Conservation (phyloP, 2,329 filamentous ascomycete species). For the Colletotrichum salicis region DNA sequence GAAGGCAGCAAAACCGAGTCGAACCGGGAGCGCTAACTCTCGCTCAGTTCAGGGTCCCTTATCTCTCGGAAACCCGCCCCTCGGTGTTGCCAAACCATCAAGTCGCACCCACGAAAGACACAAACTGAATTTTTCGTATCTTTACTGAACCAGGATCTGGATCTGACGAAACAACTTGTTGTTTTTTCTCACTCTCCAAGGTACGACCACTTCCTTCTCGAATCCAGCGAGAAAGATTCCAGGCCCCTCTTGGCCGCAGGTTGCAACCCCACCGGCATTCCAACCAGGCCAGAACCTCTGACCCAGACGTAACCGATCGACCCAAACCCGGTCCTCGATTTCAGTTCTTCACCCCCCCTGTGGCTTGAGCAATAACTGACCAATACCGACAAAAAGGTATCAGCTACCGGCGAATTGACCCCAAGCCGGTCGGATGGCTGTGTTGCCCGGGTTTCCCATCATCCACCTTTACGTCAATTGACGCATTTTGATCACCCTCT, state of each 20-base stretch:
- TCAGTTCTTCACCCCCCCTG: background rate
- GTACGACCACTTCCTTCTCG: background rate
- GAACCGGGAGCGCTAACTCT: background rate
- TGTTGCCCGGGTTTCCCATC: conserved; percentile 34
- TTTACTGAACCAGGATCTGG: background rate
- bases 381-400: background rate
- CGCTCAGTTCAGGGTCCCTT: conserved; percentile 31
- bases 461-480: conserved; percentile 33
- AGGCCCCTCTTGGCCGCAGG: background rate
- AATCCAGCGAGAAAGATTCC: background rate
- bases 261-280: background rate
- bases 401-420: conserved; percentile 14
- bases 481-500: conserved; percentile 28
- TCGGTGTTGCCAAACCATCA: conserved; percentile 23
- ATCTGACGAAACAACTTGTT: background rate
- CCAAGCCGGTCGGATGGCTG: conserved; percentile 36
- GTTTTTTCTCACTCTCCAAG: background rate
- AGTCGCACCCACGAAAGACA: background rate
- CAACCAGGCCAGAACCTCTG: background rate
- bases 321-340: background rate
- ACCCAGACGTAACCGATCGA: background rate
- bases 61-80: conserved; percentile 30
- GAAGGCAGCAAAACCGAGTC: conserved; percentile 13
- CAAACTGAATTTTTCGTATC: background rate
- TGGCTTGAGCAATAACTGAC: background rate